Percentiles rank a stretch among this genome's conserved stretches.
phyloP scores from a whole-genome alignment of 192 early-diverging fungal species.

The Pilaira anomala region DNA sequence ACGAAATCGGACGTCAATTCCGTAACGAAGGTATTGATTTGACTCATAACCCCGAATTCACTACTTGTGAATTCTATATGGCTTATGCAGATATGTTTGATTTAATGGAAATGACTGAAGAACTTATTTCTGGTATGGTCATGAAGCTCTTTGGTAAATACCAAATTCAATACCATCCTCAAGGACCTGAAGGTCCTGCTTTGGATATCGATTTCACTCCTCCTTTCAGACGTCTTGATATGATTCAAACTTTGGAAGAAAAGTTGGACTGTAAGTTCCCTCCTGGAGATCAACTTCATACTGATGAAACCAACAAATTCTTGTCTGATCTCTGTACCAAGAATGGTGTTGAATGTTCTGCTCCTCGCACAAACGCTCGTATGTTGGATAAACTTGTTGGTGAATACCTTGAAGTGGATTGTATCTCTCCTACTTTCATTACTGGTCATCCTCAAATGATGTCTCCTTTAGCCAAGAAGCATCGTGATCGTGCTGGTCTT shows the following conservation, averaged over 20 bases:
- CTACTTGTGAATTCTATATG: conserved; percentile 99
- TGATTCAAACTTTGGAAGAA: conserved; percentile 92
- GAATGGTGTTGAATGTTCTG: conserved; percentile 92
- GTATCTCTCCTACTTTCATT: conserved; percentile 90
- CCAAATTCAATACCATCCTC: conserved; percentile 93
- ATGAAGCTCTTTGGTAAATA: conserved; percentile 86
- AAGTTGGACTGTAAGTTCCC: conserved; percentile 92
- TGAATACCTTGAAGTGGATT: conserved; percentile 77
- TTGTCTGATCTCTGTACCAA: conserved; percentile 90
- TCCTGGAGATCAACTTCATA: conserved; percentile 74
- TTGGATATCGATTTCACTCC: conserved; percentile 94
- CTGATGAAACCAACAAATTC: conserved; percentile 83
- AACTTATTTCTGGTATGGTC: conserved; percentile 86
- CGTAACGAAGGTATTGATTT: conserved; percentile 98
- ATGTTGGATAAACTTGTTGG: conserved; percentile 94
- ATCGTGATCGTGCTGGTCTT: conserved; percentile 82
- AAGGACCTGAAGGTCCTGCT: conserved; percentile 73
- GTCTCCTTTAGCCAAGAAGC: conserved; percentile 97
- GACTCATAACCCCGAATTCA: conserved; percentile 99
- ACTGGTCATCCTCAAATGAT: conserved; percentile 98
- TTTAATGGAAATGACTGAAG: conserved; percentile 94
- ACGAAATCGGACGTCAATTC: conserved; percentile 99
- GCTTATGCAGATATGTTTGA: conserved; percentile 98
- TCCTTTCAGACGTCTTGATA: conserved; percentile 91
- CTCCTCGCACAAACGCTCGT: conserved; percentile 89